phyloP scores from a whole-genome alignment of 2,329 filamentous ascomycete genomes.

The Tolypocladium capitatum region DNA sequence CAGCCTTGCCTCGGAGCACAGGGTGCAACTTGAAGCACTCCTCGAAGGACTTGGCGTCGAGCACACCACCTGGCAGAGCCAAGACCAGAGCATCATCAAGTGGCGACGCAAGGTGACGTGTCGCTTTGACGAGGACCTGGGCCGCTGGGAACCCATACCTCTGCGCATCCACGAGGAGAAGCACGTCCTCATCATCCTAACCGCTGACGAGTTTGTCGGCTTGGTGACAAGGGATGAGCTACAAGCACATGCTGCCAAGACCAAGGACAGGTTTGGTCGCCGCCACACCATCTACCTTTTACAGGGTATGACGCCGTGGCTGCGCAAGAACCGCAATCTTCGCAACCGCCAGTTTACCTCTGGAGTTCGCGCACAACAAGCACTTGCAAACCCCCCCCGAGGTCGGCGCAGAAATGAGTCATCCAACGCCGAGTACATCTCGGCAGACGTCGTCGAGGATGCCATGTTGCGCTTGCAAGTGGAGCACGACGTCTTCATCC shows the following conservation, averaged over 20 bases:
- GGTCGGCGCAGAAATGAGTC: conserved; percentile 27
- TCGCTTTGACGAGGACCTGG: conserved; percentile 44
- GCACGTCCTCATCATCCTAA: conserved; percentile 48
- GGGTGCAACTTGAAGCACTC: conserved; percentile 33
- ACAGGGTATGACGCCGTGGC: conserved; percentile 53
- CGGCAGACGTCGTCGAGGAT: conserved; percentile 58
- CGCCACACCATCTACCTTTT: conserved; percentile 55
- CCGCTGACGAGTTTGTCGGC: conserved; percentile 52
- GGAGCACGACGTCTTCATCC: conserved; percentile 50
- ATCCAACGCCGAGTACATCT: conserved; percentile 34
- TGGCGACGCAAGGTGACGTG: conserved; percentile 59
- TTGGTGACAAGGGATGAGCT: conserved; percentile 40
- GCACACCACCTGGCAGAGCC: conserved; percentile 29
- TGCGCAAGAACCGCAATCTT: conserved; percentile 53
- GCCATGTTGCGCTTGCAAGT: conserved; percentile 59
- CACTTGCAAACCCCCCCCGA: conserved; percentile 10
- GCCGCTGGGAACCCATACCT: conserved; percentile 51
- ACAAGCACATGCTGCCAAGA: conserved; percentile 41
- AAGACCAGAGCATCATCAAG: conserved; percentile 40
- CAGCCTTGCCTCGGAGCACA: conserved; percentile 34
- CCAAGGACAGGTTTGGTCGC: conserved; percentile 39
- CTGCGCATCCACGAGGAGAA: conserved; percentile 39
- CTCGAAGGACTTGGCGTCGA: conserved; percentile 37
- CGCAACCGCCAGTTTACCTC: conserved; percentile 56
- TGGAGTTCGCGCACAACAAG: conserved; percentile 39